Conservation (phyloP, 2,329 filamentous ascomycete species). For the Ophiostoma perfectum region DNA sequence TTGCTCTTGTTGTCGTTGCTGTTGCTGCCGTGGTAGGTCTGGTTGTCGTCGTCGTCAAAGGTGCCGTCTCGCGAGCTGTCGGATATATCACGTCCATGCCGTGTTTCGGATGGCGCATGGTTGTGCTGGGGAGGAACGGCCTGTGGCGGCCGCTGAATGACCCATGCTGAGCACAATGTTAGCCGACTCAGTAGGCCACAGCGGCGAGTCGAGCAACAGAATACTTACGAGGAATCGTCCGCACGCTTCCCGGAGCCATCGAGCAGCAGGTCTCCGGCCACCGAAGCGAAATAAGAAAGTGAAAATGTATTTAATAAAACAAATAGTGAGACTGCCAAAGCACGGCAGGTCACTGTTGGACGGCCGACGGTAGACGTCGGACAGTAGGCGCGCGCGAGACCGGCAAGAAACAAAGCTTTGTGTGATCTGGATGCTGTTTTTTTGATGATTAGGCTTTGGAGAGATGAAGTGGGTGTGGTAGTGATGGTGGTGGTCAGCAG, state of each 20-base stretch:
- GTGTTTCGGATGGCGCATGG: slow-evolving; percentile 24
- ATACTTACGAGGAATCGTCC: slow-evolving; percentile 19
- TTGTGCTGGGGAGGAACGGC: slow-evolving; percentile 28
- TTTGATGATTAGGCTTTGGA: neutral
- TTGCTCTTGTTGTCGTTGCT: neutral
- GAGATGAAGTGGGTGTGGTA: neutral
- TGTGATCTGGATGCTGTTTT: neutral
- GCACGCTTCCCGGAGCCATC: slow-evolving; percentile 20
- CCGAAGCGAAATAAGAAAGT: neutral
- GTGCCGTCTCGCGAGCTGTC: neutral
- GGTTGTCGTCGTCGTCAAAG: slow-evolving; percentile 4
- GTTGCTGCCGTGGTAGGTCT: slow-evolving; percentile 6
- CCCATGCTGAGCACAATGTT: slow-evolving; percentile 26
- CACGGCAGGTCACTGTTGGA: neutral
- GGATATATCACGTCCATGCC: slow-evolving; percentile 14
- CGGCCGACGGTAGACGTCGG: neutral
- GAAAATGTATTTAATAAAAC: neutral
- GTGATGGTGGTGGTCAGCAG: neutral
- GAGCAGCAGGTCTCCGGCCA: neutral
- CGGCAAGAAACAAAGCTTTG: neutral
- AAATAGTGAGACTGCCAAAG: neutral
- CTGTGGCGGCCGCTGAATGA: slow-evolving; percentile 26
- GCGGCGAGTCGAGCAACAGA: neutral
- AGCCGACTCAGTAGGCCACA: neutral
- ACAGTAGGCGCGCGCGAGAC: neutral